phyloP scores from a whole-genome alignment of 2,329 filamentous ascomycete species.

The Fusarium gaditjirri region DNA sequence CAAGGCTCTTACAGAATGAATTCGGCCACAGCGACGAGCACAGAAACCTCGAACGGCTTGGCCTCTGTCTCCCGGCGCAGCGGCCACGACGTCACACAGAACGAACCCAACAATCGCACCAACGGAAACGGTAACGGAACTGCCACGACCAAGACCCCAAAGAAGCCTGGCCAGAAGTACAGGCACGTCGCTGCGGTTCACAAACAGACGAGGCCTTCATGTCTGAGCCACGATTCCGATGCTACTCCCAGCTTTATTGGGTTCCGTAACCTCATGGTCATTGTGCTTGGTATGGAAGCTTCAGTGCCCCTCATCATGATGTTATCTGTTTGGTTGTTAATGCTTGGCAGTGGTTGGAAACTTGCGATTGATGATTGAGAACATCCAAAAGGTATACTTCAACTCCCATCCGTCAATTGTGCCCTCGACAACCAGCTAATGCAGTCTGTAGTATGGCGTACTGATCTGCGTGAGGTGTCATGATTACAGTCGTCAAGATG shows the following conservation, averaged over 20 bases:
- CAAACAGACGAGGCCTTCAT: slow-evolving; percentile 75
- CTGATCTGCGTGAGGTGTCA: slow-evolving; percentile 92
- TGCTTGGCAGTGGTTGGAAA: slow-evolving; percentile 82
- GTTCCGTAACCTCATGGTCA: slow-evolving; percentile 95
- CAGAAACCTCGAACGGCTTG: slow-evolving; percentile 46
- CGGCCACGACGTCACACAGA: slow-evolving; percentile 43
- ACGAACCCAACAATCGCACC: slow-evolving; percentile 35
- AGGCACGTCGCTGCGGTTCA: slow-evolving; percentile 93
- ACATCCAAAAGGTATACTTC: slow-evolving; percentile 83
- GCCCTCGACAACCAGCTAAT: slow-evolving; percentile 4
- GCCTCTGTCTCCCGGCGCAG: slow-evolving; percentile 42
- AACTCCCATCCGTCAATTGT: not conserved
- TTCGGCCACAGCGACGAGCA: slow-evolving; percentile 54
- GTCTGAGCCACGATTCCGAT: slow-evolving; percentile 84
- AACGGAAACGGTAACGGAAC: slow-evolving; percentile 41
- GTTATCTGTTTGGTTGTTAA: slow-evolving; percentile 27
- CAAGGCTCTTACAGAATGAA: slow-evolving; percentile 50
- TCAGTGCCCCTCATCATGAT: slow-evolving; percentile 24
- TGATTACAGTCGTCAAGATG: slow-evolving; percentile 82
- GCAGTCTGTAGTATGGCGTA: slow-evolving; percentile 79
- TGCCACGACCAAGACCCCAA: slow-evolving; percentile 36
- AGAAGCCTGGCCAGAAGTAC: slow-evolving; percentile 69
- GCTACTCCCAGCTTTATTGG: slow-evolving; percentile 86
- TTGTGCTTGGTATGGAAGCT: slow-evolving; percentile 76
- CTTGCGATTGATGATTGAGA: slow-evolving; percentile 93